Conservation (phyloP, 257 asterid species). For the Rubia yunnanensis region DNA sequence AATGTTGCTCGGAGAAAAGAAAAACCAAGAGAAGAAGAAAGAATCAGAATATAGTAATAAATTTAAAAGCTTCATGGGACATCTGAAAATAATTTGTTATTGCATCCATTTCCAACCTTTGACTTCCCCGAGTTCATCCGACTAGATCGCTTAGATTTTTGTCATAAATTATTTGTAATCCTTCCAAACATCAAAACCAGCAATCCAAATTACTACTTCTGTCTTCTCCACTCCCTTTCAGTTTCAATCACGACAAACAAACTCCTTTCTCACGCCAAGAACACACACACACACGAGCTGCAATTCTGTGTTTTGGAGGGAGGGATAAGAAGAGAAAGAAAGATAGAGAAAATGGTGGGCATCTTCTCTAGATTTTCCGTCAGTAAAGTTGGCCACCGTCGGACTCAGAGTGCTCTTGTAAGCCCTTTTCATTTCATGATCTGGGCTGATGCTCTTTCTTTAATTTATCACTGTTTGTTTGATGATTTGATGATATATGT, state of each 20-base stretch:
- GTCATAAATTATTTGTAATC: not conserved
- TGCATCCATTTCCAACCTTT: slow-evolving; percentile 1
- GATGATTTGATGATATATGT: not conserved
- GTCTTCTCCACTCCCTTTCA: slow-evolving; percentile 2
- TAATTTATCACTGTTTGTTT: not conserved
- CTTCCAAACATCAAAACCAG: slow-evolving; percentile 14
- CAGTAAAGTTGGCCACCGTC: slow-evolving; percentile 50
- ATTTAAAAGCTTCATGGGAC: too few species aligned
- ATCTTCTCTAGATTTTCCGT: slow-evolving; percentile 76
- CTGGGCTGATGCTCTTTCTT: not conserved
- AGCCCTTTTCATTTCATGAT: slow-evolving; percentile 16
- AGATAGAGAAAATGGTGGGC: slow-evolving; percentile 53
- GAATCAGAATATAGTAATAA: not conserved
- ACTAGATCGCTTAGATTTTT: not conserved
- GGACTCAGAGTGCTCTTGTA: slow-evolving; percentile 80
- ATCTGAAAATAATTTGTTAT: not conserved
- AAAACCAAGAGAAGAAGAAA: not conserved
- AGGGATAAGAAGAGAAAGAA: not conserved
- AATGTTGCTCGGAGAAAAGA: not conserved
- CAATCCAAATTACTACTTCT: slow-evolving; percentile 10
- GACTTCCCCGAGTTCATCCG: slow-evolving; percentile 3
- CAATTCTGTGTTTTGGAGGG: not conserved
- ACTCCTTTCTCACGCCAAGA: slow-evolving; percentile 4
- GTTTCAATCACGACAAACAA: not conserved
- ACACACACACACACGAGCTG: not conserved